Evolutionary conservation across 164 flowering plant species (phyloP).

Genomic region (Tetrastigma voinierianum): DNA sequence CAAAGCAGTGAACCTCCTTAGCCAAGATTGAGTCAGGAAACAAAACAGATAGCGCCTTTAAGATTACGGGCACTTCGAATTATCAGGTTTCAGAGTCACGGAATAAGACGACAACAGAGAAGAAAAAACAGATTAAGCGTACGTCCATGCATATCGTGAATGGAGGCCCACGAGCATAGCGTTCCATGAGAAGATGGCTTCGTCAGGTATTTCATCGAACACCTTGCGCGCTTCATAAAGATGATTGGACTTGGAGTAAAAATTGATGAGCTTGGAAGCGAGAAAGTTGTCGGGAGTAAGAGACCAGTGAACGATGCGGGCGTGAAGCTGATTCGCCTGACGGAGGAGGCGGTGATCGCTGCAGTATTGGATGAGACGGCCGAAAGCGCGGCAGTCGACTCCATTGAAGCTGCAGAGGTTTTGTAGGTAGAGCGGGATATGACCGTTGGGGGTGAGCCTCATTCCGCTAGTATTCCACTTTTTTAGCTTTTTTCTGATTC

Average conservation of each 20-base stretch:
- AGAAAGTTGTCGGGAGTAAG: constrained; percentile 54
- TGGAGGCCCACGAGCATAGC: constrained; percentile 66
- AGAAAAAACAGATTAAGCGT: constrained; percentile 40
- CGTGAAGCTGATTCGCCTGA: constrained; percentile 61
- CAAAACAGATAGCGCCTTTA: constrained; percentile 57
- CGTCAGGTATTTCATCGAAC: constrained; percentile 66
- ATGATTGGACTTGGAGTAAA: constrained; percentile 44
- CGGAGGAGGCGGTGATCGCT: constrained; percentile 37
- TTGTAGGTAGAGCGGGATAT: constrained; percentile 16
- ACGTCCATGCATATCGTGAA: constrained; percentile 31
- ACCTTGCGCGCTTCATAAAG: constrained; percentile 41
- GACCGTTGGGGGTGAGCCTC: constrained; percentile 14
- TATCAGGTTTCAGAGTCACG: constrained; percentile 19
- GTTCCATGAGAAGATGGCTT: constrained; percentile 57
- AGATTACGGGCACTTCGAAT: constrained; percentile 44
- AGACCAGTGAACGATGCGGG: constrained; percentile 41
- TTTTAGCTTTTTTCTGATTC: no score
- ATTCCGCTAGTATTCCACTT: no score
- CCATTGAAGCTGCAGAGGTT: constrained; percentile 14
- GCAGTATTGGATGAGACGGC: constrained; percentile 55
- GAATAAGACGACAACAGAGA: constrained; percentile 14
- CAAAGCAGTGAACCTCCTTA: constrained; percentile 58
- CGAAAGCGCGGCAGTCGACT: constrained; percentile 37
- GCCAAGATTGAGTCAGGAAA: constrained; percentile 20
- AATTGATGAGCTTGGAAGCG: constrained; percentile 57